A percentile compares a stretch with the other conserved stretches of the same genome.
These are phyloP conservation scores for Coemansia sp. DNA, from an alignment of 192 early-diverging fungal species.

Conservation along the genomic window DNA sequence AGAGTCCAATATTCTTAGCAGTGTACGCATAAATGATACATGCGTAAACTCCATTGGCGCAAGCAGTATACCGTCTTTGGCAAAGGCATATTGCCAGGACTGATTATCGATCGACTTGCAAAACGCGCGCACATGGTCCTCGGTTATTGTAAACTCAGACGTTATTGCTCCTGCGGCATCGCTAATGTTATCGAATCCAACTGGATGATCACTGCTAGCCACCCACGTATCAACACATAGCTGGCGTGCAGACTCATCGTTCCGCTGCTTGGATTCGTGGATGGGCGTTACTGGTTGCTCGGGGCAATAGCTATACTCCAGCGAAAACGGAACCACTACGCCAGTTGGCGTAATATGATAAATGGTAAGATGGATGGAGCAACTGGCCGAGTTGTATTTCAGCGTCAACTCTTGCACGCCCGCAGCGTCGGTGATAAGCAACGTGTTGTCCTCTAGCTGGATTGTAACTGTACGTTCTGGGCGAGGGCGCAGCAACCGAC, in stretches of 20 bases:
- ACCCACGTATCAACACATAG: background rate
- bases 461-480: constrained; percentile 47
- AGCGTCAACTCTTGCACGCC: background rate
- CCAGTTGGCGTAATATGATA: background rate
- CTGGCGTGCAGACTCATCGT: background rate
- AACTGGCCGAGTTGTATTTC: background rate
- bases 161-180: too few relatives aligned
- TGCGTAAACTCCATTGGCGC: constrained; percentile 55
- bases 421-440: background rate
- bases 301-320: background rate
- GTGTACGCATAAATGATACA: constrained; percentile 71
- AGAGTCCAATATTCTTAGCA: constrained; percentile 79
- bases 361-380: background rate
- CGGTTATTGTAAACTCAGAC: too few relatives aligned
- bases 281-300: background rate
- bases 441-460: background rate
- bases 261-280: background rate
- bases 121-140: too few relatives aligned
- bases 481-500: constrained; percentile 61
- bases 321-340: background rate
- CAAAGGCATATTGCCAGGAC: too few relatives aligned
- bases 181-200: too few relatives aligned
- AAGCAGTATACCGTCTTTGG: too few relatives aligned
- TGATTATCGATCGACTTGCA: too few relatives aligned
- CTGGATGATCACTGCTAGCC: background rate